Percentiles rank a stretch among this genome's conserved stretches.
Evolutionary conservation across 306 rosid species (phyloP).

Genomic region (Dalbergia cultrata): DNA sequence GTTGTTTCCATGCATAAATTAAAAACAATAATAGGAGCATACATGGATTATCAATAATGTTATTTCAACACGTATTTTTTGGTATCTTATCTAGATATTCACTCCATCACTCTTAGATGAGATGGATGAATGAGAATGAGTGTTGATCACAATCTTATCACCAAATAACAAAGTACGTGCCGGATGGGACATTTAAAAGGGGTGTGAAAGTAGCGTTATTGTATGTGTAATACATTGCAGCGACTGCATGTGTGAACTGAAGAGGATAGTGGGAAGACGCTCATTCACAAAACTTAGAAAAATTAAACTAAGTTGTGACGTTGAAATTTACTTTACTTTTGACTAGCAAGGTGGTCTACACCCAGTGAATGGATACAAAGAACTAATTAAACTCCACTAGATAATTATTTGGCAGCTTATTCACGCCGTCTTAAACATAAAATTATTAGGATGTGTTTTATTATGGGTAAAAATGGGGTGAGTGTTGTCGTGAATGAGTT

Average conservation of each 20-base stretch:
- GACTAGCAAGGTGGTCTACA: slow-evolving; percentile 23
- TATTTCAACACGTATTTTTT: too few species aligned
- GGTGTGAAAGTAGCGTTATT: neutral
- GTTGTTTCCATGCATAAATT: slow-evolving; percentile 48
- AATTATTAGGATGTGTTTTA: too few species aligned
- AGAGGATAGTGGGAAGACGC: slow-evolving; percentile 34
- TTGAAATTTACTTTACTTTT: slow-evolving; percentile 45
- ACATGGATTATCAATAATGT: neutral
- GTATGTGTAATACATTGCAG: slow-evolving; percentile 15
- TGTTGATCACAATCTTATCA: too few species aligned
- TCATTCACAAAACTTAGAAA: slow-evolving; percentile 1
- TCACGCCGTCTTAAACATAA: neutral
- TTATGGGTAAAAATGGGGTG: too few species aligned
- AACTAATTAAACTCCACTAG: neutral
- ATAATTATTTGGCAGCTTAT: neutral
- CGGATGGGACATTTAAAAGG: too few species aligned
- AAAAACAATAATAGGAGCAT: slow-evolving; percentile 35
- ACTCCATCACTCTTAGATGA: too few species aligned
- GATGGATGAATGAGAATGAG: too few species aligned
- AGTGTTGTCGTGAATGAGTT: too few species aligned
- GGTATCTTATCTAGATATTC: too few species aligned
- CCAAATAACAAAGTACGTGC: too few species aligned
- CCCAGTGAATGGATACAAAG: slow-evolving; percentile 25
- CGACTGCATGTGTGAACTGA: slow-evolving; percentile 42
- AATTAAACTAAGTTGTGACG: slow-evolving; percentile 8